Percentiles rank a stretch among this genome's conserved stretches.
phyloP scores from a whole-genome alignment of 345 rosid genomes.

The Rubroshorea leprosula region DNA sequence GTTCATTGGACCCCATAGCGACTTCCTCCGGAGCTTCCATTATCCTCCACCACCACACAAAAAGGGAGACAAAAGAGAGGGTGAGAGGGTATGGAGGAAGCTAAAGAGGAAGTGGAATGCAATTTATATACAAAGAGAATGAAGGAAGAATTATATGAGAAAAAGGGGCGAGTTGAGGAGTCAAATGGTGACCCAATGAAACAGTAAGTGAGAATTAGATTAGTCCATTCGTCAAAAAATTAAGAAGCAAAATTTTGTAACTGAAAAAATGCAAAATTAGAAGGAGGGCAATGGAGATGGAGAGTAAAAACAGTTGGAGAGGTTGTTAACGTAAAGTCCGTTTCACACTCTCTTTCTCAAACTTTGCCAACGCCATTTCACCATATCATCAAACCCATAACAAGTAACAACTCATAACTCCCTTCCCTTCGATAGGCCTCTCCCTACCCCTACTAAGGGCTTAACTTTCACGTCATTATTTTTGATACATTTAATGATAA shows the following conservation, averaged over 20 bases:
- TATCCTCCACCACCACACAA: not conserved
- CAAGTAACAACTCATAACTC: too few relatives aligned
- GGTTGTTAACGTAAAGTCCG: slow-evolving; percentile 38
- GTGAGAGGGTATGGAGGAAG: not conserved
- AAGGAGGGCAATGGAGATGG: too few relatives aligned
- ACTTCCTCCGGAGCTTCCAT: slow-evolving; percentile 47
- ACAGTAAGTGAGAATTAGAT: slow-evolving; percentile 33
- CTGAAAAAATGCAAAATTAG: slow-evolving; percentile 48
- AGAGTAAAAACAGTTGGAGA: slow-evolving; percentile 23
- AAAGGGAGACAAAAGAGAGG: too few relatives aligned
- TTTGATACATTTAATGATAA: too few relatives aligned
- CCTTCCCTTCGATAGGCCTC: too few relatives aligned
- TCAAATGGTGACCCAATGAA: slow-evolving; percentile 27
- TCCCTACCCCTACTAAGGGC: too few relatives aligned
- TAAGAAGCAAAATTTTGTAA: slow-evolving; percentile 18
- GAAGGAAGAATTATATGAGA: not conserved
- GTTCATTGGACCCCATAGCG: slow-evolving; percentile 26
- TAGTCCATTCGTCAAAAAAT: too few relatives aligned
- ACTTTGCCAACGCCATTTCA: slow-evolving; percentile 59
- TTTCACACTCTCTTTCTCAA: slow-evolving; percentile 74
- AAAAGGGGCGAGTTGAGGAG: slow-evolving; percentile 13
- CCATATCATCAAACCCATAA: too few relatives aligned
- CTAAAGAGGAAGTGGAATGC: too few relatives aligned
- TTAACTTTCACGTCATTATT: too few relatives aligned
- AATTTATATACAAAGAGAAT: too few relatives aligned